A percentile compares a stretch with the other conserved stretches of the same genome.
Conservation (phyloP, 179 eudicot genomes). For the Beta macrorhiza region DNA sequence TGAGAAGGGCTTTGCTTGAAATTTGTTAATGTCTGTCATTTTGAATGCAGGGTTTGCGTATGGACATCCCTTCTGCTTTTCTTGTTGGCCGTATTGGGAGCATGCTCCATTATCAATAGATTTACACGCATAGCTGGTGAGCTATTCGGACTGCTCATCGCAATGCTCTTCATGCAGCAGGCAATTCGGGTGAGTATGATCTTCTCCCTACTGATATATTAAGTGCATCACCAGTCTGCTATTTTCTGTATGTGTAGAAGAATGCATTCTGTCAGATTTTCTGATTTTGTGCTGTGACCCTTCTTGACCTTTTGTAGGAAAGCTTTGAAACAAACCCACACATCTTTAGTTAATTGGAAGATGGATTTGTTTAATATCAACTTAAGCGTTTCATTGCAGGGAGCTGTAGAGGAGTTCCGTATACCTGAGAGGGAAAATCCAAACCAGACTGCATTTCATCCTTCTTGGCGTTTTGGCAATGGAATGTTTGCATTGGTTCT, state of each 20-base stretch:
- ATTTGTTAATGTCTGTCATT: slow-evolving; percentile 9
- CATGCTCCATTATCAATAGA: slow-evolving; percentile 94
- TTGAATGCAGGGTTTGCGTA: slow-evolving; percentile 79
- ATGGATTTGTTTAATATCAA: slow-evolving; percentile 4
- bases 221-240: not conserved
- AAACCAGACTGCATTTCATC: slow-evolving; percentile 56
- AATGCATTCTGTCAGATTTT: slow-evolving; percentile 1
- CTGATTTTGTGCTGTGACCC: not conserved
- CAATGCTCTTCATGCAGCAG: slow-evolving; percentile 99
- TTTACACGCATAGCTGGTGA: slow-evolving; percentile 99
- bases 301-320: not conserved
- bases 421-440: slow-evolving; percentile 72
- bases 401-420: slow-evolving; percentile 89
- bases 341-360: not conserved
- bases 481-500: slow-evolving; percentile 98
- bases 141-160: slow-evolving; percentile 92
- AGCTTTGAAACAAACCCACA: not conserved
- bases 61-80: slow-evolving; percentile 94
- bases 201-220: not conserved
- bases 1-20: slow-evolving; percentile 5
- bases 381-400: slow-evolving; percentile 48
- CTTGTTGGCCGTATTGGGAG: slow-evolving; percentile 84
- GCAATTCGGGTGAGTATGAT: slow-evolving; percentile 73
- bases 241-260: not conserved
- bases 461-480: slow-evolving; percentile 98